phyloP scores from a whole-genome alignment of 164 flowering plant species.

The Nymphaea colorata region DNA sequence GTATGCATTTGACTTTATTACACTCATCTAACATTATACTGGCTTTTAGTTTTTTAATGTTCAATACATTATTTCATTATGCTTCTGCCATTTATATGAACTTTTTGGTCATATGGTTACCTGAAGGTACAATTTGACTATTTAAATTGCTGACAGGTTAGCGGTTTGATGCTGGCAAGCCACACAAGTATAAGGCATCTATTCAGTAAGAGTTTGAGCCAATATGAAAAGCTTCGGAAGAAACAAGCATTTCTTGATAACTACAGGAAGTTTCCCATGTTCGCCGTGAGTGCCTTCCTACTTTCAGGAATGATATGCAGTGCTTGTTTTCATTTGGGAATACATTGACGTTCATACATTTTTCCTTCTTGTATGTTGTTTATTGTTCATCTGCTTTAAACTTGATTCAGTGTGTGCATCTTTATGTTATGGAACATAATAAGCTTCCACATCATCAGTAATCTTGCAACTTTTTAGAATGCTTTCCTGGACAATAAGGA shows the following conservation, averaged over 20 bases:
- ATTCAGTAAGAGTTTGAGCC: constrained; percentile 90
- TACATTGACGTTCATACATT: no score
- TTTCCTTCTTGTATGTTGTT: no score
- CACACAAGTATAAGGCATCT: constrained; percentile 97
- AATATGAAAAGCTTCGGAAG: constrained; percentile 91
- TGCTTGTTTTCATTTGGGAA: no score
- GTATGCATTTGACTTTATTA: constrained; percentile 18
- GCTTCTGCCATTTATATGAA: no score
- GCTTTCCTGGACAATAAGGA: no score
- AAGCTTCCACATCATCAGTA: no score
- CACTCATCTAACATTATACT: neutral
- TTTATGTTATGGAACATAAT: no score
- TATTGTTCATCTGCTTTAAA: no score
- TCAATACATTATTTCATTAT: neutral
- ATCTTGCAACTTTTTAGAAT: no score
- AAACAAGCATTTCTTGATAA: constrained; percentile 99
- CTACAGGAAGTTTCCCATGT: constrained; percentile 94
- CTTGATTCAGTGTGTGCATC: no score
- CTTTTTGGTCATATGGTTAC: neutral
- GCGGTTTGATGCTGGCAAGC: constrained; percentile 98
- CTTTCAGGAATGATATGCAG: neutral
- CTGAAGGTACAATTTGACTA: neutral
- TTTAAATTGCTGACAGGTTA: constrained; percentile 37
- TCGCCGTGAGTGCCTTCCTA: constrained; percentile 62
- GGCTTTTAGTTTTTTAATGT: neutral